Percentiles rank a stretch among this genome's conserved stretches.
Conservation (phyloP, 2,329 filamentous ascomycete species). For the Cladosporium oxysporum region DNA sequence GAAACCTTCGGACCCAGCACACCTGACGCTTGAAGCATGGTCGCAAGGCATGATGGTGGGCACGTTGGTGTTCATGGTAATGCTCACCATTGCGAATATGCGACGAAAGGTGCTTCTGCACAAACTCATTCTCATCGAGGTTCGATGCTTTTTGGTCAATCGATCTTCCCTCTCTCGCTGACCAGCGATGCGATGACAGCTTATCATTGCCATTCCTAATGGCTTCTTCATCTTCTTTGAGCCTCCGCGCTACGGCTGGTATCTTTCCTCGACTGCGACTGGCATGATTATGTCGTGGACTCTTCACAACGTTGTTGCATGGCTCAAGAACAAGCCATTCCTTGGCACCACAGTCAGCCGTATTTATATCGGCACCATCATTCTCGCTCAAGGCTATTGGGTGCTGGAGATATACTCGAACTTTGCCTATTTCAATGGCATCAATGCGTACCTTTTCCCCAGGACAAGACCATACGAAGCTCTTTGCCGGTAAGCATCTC, state of each 20-base stretch:
- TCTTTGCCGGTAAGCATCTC: constrained; percentile 46
- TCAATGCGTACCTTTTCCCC: not conserved
- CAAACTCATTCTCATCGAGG: constrained; percentile 9
- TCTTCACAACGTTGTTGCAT: constrained; percentile 6
- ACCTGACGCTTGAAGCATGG: constrained; percentile 9
- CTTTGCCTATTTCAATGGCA: constrained; percentile 10
- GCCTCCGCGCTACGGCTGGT: constrained; percentile 5
- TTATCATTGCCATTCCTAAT: constrained; percentile 1
- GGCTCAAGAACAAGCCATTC: constrained; percentile 59
- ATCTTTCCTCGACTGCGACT: constrained; percentile 2
- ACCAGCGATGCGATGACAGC: constrained; percentile 16
- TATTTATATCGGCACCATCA: constrained; percentile 5
- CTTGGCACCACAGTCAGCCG: constrained; percentile 50
- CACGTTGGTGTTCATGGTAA: constrained; percentile 8
- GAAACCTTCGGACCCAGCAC: constrained; percentile 1
- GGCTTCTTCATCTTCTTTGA: constrained; percentile 10
- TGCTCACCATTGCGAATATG: constrained; percentile 10
- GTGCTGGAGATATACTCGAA: not conserved
- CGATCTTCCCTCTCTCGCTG: constrained; percentile 51
- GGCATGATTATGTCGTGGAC: constrained; percentile 5
- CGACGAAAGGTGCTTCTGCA: constrained; percentile 6
- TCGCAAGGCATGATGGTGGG: constrained; percentile 40
- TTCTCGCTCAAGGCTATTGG: not conserved
- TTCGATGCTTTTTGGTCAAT: constrained; percentile 42
- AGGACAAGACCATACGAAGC: constrained; percentile 58